phyloP scores from a whole-genome alignment of 2,329 filamentous ascomycete species.

The Fusarium agapanthi region DNA sequence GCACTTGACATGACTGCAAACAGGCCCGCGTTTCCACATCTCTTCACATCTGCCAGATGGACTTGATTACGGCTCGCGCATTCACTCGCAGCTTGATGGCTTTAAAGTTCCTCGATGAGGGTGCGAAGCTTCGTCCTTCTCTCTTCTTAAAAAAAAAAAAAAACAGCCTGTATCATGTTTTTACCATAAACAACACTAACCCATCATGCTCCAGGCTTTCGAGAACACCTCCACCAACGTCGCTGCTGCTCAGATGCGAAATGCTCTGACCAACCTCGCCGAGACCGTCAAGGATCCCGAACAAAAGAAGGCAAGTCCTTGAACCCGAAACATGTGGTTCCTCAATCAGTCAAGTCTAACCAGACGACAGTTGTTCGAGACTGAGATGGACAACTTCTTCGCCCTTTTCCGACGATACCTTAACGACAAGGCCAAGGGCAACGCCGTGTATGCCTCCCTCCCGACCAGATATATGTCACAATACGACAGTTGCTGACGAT shows the following conservation, averaged over 20 bases:
- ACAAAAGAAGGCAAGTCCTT: conserved; percentile 78
- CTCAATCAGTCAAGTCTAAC: conserved; percentile 8
- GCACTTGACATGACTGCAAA: not conserved
- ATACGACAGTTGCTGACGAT: conserved; percentile 31
- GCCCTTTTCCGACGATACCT: conserved; percentile 97
- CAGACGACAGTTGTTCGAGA: conserved; percentile 81
- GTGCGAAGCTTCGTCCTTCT: not conserved
- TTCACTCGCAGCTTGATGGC: not conserved
- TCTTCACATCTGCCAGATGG: not conserved
- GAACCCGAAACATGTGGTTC: not conserved
- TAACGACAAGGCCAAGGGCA: conserved; percentile 99
- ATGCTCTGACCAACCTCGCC: conserved; percentile 89
- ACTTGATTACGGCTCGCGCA: not conserved
- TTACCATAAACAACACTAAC: conserved; percentile 38
- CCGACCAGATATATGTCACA: not conserved
- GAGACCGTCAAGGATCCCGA: conserved; percentile 87
- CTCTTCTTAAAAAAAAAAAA: not conserved
- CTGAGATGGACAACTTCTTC: conserved; percentile 99
- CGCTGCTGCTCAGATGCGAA: conserved; percentile 98
- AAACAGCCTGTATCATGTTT: not conserved
- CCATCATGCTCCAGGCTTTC: conserved; percentile 74
- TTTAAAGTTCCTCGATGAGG: not conserved
- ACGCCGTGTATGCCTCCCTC: conserved; percentile 71
- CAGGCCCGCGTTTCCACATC: not conserved
- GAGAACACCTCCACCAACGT: conserved; percentile 99